Evolutionary conservation across 2,329 filamentous ascomycete genomes (phyloP).

Genomic region (Ophiostoma sp.): DNA sequence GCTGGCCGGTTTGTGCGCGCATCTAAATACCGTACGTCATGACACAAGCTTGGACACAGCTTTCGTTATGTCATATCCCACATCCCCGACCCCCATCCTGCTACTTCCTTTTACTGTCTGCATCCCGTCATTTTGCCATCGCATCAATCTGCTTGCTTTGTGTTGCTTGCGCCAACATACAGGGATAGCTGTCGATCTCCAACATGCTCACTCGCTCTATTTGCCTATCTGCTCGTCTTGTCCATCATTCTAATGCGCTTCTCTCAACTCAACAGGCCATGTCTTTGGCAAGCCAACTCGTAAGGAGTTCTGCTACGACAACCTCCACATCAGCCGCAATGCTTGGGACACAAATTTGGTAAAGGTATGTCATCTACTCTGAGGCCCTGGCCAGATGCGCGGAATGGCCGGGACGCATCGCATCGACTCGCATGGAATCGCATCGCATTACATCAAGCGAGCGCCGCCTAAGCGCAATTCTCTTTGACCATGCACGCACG

Average conservation of each 20-base stretch:
- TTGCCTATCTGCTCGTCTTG: background rate
- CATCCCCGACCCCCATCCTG: background rate
- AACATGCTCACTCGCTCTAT: background rate
- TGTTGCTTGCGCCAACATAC: background rate
- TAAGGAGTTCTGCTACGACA: slow-evolving; percentile 99
- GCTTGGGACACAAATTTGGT: slow-evolving; percentile 98
- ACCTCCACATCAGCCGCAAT: slow-evolving; percentile 93
- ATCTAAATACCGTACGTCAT: slow-evolving; percentile 60
- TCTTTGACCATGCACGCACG: background rate
- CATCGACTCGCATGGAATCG: background rate
- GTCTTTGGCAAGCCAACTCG: slow-evolving; percentile 93
- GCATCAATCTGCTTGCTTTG: background rate
- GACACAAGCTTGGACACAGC: slow-evolving; percentile 20
- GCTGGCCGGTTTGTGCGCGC: slow-evolving; percentile 61
- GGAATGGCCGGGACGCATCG: background rate
- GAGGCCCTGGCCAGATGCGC: background rate
- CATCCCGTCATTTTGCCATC: background rate
- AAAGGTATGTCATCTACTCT: slow-evolving; percentile 59
- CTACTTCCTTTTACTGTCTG: background rate
- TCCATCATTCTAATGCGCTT: slow-evolving; percentile 5
- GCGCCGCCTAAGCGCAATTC: background rate
- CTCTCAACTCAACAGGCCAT: slow-evolving; percentile 60
- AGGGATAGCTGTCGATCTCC: slow-evolving; percentile 2
- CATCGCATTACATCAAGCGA: background rate
- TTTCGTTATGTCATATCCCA: background rate